A percentile compares a stretch with the other conserved stretches of the same genome.
Conservation (phyloP, 768 basidiomycete genomes). For the Tylopilus sp. region DNA sequence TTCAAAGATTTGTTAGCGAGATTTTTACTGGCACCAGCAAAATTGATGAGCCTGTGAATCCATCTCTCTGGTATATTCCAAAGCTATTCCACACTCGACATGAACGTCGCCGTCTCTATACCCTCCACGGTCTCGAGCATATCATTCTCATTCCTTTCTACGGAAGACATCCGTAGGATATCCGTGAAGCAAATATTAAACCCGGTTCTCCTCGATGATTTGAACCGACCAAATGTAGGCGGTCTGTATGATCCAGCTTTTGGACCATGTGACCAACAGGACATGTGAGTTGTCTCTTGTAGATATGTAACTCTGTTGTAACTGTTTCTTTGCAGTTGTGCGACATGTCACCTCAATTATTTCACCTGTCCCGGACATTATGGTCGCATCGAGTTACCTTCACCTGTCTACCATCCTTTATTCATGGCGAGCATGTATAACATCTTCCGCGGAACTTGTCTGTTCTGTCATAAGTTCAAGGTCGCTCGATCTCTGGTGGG, state of each 20-base stretch:
- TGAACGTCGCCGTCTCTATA: conserved; percentile 91
- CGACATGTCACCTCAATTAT: conserved; percentile 89
- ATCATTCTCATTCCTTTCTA: conserved; percentile 89
- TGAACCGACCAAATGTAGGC: conserved; percentile 87
- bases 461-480: conserved; percentile 95
- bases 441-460: conserved; percentile 80
- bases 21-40: neutral
- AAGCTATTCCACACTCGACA: conserved; percentile 26
- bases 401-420: conserved; percentile 93
- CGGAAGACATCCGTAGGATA: conserved; percentile 85
- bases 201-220: conserved; percentile 87
- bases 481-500: conserved; percentile 67
- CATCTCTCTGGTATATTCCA: neutral
- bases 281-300: conserved; percentile 64
- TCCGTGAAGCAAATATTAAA: conserved; percentile 98
- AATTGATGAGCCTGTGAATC: neutral
- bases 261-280: conserved; percentile 83
- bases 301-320: neutral
- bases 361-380: conserved; percentile 97
- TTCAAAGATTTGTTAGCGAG: conserved; percentile 14
- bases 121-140: conserved; percentile 82
- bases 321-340: conserved; percentile 56
- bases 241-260: conserved; percentile 95
- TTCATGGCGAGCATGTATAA: conserved; percentile 92
- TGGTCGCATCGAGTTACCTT: conserved; percentile 94